Conservation (phyloP, 164 flowering plant genomes). For the Akebia trifoliata region DNA sequence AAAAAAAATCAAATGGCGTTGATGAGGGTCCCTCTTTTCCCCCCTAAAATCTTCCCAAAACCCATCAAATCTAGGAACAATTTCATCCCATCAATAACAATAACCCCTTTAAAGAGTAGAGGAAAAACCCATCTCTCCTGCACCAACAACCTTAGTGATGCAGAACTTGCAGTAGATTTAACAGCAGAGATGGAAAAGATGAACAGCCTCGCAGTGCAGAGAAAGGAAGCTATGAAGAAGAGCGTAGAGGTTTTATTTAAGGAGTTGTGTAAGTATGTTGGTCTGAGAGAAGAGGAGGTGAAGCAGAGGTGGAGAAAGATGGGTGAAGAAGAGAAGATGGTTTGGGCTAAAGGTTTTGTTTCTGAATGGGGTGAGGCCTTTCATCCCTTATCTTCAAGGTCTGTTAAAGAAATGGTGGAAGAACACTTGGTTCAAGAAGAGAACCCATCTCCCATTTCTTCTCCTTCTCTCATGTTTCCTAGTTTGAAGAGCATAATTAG, state of each 20-base stretch:
- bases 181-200: slow-evolving; percentile 37
- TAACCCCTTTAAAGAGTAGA: slow-evolving; percentile 2
- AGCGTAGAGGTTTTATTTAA: slow-evolving; percentile 54
- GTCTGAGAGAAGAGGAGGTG: slow-evolving; percentile 38
- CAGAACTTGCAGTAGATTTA: slow-evolving; percentile 40
- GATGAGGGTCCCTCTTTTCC: slow-evolving; percentile 16
- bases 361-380: slow-evolving; percentile 59
- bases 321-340: slow-evolving; percentile 53
- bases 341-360: slow-evolving; percentile 52
- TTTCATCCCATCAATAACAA: neutral
- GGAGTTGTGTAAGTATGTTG: slow-evolving; percentile 44
- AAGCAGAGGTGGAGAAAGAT: slow-evolving; percentile 48
- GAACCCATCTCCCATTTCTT: neutral
- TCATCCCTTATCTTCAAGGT: slow-evolving; percentile 70
- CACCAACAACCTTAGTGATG: slow-evolving; percentile 33
- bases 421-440: slow-evolving; percentile 37
- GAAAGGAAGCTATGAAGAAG: slow-evolving; percentile 61
- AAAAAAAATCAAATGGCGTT: slow-evolving; percentile 42
- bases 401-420: slow-evolving; percentile 69
- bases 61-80: slow-evolving; percentile 8
- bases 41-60: slow-evolving; percentile 12
- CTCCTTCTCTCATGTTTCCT: slow-evolving; percentile 12
- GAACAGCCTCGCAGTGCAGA: slow-evolving; percentile 29
- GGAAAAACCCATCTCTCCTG: slow-evolving; percentile 20
- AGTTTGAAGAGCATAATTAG: slow-evolving; percentile 20